Evolutionary conservation across 345 rosid genomes (phyloP).

Genomic region (Murraya paniculata): DNA sequence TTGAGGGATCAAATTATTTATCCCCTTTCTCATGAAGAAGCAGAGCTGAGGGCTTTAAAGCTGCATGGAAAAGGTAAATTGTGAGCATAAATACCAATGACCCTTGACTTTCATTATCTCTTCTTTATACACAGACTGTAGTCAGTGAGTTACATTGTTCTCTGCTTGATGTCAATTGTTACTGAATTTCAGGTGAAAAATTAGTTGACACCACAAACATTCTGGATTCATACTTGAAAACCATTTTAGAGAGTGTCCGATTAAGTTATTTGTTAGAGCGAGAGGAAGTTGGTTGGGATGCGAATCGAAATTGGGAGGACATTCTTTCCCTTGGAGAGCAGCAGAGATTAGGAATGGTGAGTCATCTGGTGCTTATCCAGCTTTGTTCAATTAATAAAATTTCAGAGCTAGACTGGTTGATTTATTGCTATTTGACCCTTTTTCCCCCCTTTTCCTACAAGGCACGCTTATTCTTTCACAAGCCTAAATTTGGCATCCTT

Average conservation of each 20-base stretch:
- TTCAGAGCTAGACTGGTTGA: neutral
- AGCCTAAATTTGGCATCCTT: conserved; percentile 86
- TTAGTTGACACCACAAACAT: conserved; percentile 30
- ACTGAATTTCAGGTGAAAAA: conserved; percentile 40
- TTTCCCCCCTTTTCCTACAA: conserved; percentile 28
- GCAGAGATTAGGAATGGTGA: conserved; percentile 97
- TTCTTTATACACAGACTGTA: neutral
- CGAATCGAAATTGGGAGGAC: conserved; percentile 83
- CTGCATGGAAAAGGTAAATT: conserved; percentile 53
- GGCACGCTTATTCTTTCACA: conserved; percentile 97
- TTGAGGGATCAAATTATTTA: conserved; percentile 98
- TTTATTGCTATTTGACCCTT: conserved; percentile 16
- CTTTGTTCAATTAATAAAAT: neutral
- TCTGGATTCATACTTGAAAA: conserved; percentile 63
- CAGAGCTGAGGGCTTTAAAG: conserved; percentile 48
- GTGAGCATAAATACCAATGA: conserved; percentile 13
- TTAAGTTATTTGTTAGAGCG: conserved; percentile 85
- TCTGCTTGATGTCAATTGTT: neutral
- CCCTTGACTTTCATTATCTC: conserved; percentile 1
- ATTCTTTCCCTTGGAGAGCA: conserved; percentile 96
- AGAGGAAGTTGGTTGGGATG: conserved; percentile 85
- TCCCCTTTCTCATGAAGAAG: conserved; percentile 89
- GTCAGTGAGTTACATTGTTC: neutral
- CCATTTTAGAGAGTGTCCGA: conserved; percentile 74
- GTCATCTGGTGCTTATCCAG: conserved; percentile 13